Base-by-base conservation (phyloP, 73 alveolate species). In the Effrenium voratum region DNA sequence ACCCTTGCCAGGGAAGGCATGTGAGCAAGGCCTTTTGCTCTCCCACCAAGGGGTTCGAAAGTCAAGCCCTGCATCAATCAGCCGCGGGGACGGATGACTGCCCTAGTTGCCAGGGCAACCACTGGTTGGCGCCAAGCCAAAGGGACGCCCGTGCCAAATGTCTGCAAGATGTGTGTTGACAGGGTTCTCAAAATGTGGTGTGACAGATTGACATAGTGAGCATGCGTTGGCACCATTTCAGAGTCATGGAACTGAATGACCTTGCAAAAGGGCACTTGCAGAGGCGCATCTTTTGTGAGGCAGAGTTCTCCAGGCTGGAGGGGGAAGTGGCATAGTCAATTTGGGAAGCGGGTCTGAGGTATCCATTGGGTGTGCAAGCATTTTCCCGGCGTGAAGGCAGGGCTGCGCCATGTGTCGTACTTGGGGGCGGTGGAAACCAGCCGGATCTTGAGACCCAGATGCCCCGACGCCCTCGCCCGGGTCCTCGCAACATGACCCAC, bases 381-480 rank as follows among this genome's bases (percentile, higher is more conserved):
- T 41, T 85, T 85, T 70, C 94, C 94, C 32, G 94, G 81, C 34
- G 94, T 85, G 26, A 85, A 85, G 94, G 94, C 46, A 24, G 68
- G 44, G 87, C n/a, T 40, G 22, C 46, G 28, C 43, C 10, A 5
- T 72, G 24, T 34, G 83, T 32, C 22, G 30, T 26, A 28, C 30
- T 59, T n/a, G 36, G 30, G 73, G 73, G 2, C 32, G 22, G 30
- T 12, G 30, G 73, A n/a, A 59, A 28, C 73, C 36, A 57, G 36
- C 19, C 72, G 40, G 41, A 24, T 32, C 43, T 22, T 32, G 36
- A 0, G 34, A 32, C 8, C 15, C 34, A 66, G 63, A 52, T 52
- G 63, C 63, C 63, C 63, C 63, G 63, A 52, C 8, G 63, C 19
- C 19, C 63, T 8, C 63, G 8, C 26, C 63, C 19, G 63, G 8